Base-by-base conservation (phyloP, 805 yeast species). In the Sugiyamaella lignohabitans region DNA sequence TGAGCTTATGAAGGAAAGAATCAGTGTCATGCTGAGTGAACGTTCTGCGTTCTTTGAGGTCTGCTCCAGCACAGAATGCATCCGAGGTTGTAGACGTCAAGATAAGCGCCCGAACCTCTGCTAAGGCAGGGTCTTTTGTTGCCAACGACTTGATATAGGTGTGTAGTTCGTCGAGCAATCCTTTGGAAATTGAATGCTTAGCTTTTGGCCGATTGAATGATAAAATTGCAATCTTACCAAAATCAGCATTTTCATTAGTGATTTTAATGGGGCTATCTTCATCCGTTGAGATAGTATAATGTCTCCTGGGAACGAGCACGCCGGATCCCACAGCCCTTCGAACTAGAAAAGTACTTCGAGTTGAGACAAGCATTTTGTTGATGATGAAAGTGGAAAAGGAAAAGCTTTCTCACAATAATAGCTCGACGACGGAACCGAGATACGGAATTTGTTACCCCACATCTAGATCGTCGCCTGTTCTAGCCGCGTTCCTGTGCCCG, bases 41-140 rank as follows among this genome's bases (percentile, higher is more conserved):
- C n/a, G 58, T 41, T 38, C 58, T 52, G 58, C 41, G 65, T 50
- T 70, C 69, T 43, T 68, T 66, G 46, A 69, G 65, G 46, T 69
- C 73, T 0, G 73, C 73, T 17, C 74, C 74, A 4, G 73, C 71
- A 40, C 62, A 58, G 50, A 59, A 59, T 8, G 58, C 54, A 21
- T 53, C 52, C 14, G 50, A 49, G 20, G 50, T 45, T 3, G 61
- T 48, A 6, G 65, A 58, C 11, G 57, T 42, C 24, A 61, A 43
- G n/a, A 61, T 50, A 38, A 61, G 51, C 0, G 57, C 62, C 10
- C 29, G 14, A 17, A 38, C 41, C 5, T 38, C 27, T 11, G 23
- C 27, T 5, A 38, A 5, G 11, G 16, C 11, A n/a, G 23, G 17
- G 14, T 23, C 17, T 19, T 19, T 21, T 3, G 59, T 50, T 2